Conservation (phyloP, 176 grass and related monocot species). For the Triticum urartu region DNA sequence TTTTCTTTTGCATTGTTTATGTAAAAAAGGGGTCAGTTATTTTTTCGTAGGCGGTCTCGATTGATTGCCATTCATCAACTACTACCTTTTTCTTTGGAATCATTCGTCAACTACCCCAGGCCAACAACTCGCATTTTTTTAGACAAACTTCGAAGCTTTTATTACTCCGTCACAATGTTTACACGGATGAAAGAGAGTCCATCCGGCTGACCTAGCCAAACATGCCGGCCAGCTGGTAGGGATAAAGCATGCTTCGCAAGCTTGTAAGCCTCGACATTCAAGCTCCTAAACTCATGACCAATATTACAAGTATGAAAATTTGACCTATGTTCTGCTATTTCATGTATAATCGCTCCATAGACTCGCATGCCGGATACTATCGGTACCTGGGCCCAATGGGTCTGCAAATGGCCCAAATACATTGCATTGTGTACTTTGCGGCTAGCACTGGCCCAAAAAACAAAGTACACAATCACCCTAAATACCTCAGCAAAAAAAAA, state of each 20-base stretch:
- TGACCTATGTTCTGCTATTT: too few species aligned
- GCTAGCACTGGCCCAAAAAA: background rate
- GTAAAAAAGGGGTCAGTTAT: background rate
- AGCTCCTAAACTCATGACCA: too few species aligned
- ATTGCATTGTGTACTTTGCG: background rate
- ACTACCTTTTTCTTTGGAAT: background rate
- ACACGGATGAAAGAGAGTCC: too few species aligned
- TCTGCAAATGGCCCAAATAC: background rate
- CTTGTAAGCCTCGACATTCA: too few species aligned
- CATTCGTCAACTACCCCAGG: too few species aligned
- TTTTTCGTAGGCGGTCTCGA: background rate
- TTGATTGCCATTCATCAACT: slow-evolving; percentile 32
- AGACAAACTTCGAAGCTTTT: too few species aligned
- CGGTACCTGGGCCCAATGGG: background rate
- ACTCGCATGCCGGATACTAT: background rate
- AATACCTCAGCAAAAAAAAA: background rate
- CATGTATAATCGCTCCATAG: too few species aligned
- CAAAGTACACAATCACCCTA: background rate
- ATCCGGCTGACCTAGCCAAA: too few species aligned
- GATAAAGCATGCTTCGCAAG: too few species aligned
- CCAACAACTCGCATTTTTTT: background rate
- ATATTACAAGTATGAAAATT: too few species aligned
- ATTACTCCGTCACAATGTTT: too few species aligned
- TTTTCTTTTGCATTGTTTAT: slow-evolving; percentile 20
- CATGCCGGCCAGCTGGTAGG: too few species aligned